Evolutionary conservation across 2,329 filamentous ascomycete species (phyloP).

Genomic region (Aspergillus cejpii): DNA sequence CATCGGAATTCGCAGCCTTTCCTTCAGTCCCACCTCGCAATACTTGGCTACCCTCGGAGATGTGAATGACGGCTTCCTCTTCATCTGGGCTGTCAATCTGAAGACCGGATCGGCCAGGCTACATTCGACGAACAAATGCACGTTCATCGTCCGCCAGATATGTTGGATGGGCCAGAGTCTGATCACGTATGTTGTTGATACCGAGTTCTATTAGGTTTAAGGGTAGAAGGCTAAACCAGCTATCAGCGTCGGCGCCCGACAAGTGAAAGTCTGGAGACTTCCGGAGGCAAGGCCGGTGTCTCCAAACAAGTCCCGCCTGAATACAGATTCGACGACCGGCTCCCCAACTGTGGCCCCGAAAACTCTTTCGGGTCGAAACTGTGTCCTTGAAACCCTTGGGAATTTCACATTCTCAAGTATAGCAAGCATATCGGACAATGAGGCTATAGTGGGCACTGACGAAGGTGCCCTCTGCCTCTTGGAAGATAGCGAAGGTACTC

Average conservation of each 20-base stretch:
- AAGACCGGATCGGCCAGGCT: conserved; percentile 72
- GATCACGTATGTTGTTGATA: conserved; percentile 53
- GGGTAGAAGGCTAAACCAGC: conserved; percentile 9
- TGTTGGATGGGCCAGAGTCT: conserved; percentile 80
- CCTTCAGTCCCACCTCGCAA: conserved; percentile 80
- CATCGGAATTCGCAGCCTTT: conserved; percentile 79
- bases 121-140: conserved; percentile 86
- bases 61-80: conserved; percentile 88
- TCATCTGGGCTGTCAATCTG: conserved; percentile 81
- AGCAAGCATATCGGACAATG: conserved; percentile 62
- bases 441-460: conserved; percentile 79
- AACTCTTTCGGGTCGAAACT: conserved; percentile 78
- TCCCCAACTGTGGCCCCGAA: conserved; percentile 49
- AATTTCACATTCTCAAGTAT: conserved; percentile 81
- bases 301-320: conserved; percentile 57
- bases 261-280: conserved; percentile 88
- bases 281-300: conserved; percentile 59
- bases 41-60: conserved; percentile 84
- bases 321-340: conserved; percentile 29
- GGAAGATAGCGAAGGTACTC: conserved; percentile 66
- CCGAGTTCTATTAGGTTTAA: background rate
- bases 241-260: conserved; percentile 66
- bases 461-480: conserved; percentile 83
- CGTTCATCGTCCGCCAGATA: conserved; percentile 76
- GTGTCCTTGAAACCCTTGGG: conserved; percentile 70